Conservation (phyloP, 352 stramenopile genomes). For the Globisporangium parvum region DNA sequence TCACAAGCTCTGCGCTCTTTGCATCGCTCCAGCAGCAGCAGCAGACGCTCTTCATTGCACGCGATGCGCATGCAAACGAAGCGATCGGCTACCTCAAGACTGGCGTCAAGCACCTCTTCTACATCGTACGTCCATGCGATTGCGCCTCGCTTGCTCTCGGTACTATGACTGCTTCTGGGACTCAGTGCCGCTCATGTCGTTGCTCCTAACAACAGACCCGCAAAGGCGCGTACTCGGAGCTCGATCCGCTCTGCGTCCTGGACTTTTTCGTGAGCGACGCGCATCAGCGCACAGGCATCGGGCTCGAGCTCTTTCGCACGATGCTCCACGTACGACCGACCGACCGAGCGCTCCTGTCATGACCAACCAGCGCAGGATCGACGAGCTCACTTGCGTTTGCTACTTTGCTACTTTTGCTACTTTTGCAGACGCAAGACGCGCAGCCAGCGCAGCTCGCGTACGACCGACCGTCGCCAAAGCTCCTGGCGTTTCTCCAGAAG, state of each 20-base stretch:
- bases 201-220: conserved; percentile 26
- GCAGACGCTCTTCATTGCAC: conserved; percentile 38
- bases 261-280: conserved; percentile 70
- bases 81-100: conserved; percentile 60
- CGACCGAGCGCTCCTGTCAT: too few species aligned
- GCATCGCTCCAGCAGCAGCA: conserved; percentile 27
- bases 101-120: conserved; percentile 70
- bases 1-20: conserved; percentile 52
- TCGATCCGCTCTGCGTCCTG: conserved; percentile 70
- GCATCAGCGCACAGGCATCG: conserved; percentile 54
- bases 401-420: too few species aligned
- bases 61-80: conserved; percentile 7
- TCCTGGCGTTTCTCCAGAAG: conserved; percentile 75
- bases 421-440: conserved; percentile 4
- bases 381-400: too few species aligned
- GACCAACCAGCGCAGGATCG: too few species aligned
- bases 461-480: conserved; percentile 74
- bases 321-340: conserved; percentile 35
- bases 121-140: conserved; percentile 32
- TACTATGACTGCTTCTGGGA: too few species aligned
- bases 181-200: neutral
- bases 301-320: conserved; percentile 50
- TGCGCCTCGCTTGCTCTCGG: conserved; percentile 1
- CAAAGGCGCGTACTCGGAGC: conserved; percentile 58
- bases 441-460: conserved; percentile 41